Conservation (phyloP, 2,329 filamentous ascomycete genomes). For the Zymoseptoria brevis region DNA sequence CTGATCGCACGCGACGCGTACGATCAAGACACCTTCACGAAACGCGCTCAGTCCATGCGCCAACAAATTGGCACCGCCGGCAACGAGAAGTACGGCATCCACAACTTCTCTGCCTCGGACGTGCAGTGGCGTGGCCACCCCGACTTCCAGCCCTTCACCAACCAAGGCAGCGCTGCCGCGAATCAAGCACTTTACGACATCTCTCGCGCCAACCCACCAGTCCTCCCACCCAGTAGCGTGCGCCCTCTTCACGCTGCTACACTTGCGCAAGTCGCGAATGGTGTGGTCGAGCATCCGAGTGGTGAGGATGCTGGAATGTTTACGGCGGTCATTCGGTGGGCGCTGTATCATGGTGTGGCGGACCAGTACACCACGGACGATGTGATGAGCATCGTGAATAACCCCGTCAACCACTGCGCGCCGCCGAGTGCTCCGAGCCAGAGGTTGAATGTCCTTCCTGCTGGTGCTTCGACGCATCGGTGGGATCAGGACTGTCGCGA, state of each 20-base stretch:
- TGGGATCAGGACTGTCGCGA: not conserved
- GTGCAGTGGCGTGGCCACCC: not conserved
- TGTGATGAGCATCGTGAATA: not conserved
- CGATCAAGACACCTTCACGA: not conserved
- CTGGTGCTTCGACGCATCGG: not conserved
- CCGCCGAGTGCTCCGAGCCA: not conserved
- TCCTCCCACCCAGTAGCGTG: not conserved
- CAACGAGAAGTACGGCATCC: not conserved
- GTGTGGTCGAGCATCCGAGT: not conserved
- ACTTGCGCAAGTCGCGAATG: not conserved
- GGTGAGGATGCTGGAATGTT: constrained; percentile 4
- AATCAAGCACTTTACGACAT: not conserved
- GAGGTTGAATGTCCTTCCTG: not conserved
- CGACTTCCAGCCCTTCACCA: not conserved
- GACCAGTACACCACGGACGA: constrained; percentile 14
- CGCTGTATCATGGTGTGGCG: not conserved
- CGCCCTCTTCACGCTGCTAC: not conserved
- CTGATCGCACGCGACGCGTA: not conserved
- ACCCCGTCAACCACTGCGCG: not conserved
- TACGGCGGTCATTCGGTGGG: constrained; percentile 1
- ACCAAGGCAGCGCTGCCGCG: not conserved
- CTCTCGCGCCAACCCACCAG: not conserved
- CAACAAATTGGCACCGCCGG: not conserved
- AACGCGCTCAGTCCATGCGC: not conserved
- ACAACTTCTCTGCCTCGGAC: not conserved